These are phyloP conservation scores for Dendrobium catenatum DNA, from an alignment of 106 monocot genomes.

Conservation along the genomic window DNA sequence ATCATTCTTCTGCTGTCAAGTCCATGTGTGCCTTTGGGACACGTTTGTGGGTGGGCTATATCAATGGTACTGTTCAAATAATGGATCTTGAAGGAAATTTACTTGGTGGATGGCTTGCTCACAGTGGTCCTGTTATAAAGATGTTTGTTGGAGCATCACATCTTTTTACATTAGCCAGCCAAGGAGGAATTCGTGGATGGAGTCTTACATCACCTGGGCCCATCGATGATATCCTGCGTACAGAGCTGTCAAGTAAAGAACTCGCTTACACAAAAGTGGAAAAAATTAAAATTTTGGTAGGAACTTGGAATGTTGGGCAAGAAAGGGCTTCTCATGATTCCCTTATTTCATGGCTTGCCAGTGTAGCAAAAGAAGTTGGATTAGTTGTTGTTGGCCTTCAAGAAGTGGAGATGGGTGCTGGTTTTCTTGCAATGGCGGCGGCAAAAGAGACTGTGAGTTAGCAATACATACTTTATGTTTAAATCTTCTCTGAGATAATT, in stretches of 20 bases:
- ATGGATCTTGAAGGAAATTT: constrained; percentile 82
- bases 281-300: constrained; percentile 69
- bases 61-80: constrained; percentile 62
- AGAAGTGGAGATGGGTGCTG: constrained; percentile 99
- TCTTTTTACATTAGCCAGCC: constrained; percentile 81
- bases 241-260: constrained; percentile 53
- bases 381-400: constrained; percentile 90
- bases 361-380: constrained; percentile 61
- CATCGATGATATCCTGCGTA: constrained; percentile 57
- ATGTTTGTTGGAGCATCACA: constrained; percentile 66
- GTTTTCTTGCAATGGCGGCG: constrained; percentile 89
- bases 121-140: constrained; percentile 76
- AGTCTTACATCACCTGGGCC: constrained; percentile 60
- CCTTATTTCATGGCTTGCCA: constrained; percentile 79
- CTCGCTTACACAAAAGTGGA: constrained; percentile 49
- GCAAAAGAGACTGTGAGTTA: constrained; percentile 90
- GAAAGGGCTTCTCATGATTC: constrained; percentile 83
- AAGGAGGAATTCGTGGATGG: constrained; percentile 97
- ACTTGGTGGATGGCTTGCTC: constrained; percentile 72
- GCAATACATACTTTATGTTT: neutral
- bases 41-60: constrained; percentile 79
- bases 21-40: constrained; percentile 68
- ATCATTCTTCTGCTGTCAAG: constrained; percentile 59
- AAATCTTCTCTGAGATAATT: neutral
- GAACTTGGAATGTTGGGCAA: constrained; percentile 99